These are phyloP conservation scores for Umbelopsis sp. DNA, from an alignment of 192 early-diverging fungal species.

Conservation along the genomic window DNA sequence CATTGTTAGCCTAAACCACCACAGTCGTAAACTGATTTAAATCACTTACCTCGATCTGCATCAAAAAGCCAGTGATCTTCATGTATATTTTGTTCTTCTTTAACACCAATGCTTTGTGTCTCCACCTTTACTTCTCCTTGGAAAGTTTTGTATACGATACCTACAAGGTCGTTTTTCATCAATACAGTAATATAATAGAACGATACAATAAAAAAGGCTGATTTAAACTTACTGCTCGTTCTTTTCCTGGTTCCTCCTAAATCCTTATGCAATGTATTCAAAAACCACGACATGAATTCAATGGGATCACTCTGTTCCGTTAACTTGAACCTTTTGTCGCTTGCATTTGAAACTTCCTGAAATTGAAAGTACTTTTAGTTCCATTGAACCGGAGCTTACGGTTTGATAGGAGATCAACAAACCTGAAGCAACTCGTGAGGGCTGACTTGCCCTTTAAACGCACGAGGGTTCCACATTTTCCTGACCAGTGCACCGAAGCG, in stretches of 20 bases:
- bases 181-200: not conserved
- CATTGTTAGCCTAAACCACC: not conserved
- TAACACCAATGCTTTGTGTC: conserved; percentile 59
- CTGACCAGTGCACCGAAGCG: conserved; percentile 79
- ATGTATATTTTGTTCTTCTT: conserved; percentile 44
- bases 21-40: conserved; percentile 5
- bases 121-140: conserved; percentile 85
- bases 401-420: not conserved
- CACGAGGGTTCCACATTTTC: conserved; percentile 91
- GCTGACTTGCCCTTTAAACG: conserved; percentile 93
- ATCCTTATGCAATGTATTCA: conserved; percentile 87
- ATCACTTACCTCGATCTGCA: conserved; percentile 43
- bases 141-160: conserved; percentile 79
- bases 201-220: conserved; percentile 1
- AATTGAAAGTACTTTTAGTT: not conserved
- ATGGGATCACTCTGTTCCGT: conserved; percentile 83
- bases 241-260: conserved; percentile 80
- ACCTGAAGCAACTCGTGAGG: conserved; percentile 95
- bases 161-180: not conserved
- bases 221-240: conserved; percentile 55
- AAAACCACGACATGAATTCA: conserved; percentile 89
- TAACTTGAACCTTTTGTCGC: conserved; percentile 77
- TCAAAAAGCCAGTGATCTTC: conserved; percentile 44
- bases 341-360: conserved; percentile 82
- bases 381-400: not conserved